Base-by-base conservation (phyloP, 139 green algal species). In the Haematococcus lacustris region DNA sequence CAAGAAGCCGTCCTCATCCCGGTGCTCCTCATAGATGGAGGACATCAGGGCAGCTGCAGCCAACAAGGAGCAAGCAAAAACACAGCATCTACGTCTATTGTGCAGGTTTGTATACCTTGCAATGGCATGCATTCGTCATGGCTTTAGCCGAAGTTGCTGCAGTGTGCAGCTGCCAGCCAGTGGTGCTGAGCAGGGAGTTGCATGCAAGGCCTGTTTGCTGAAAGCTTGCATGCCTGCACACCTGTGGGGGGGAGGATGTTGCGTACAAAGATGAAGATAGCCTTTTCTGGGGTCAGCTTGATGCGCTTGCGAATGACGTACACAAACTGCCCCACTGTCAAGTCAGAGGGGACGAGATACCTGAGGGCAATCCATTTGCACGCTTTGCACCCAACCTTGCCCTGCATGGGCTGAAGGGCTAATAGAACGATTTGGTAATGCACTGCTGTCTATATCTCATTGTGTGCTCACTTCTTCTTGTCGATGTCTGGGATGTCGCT, bases 221-320 rank as follows among this genome's bases (percentile, higher is more conserved):
- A n/a, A n/a, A n/a, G n/a, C n/a, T n/a, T n/a, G n/a, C n/a, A n/a
- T n/a, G n/a, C n/a, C n/a, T n/a, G 0, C 74, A 32, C 63, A 97
- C 93, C 91, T 68, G 91, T 97, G 3, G 95, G 95, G 7, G 95
- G 95, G 33, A 99, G 76, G 33, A 97, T 84, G 78, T 98, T 98
- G 76, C 93, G 89, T 3, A 99, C 94, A 82, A 99, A 99, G 67
- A 99, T 96, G 83, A 99, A 99, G 73, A 99, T 97, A 25, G 95
- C 95, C 82, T 98, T 95, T 83, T 99, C 94, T 0, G 94, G 88
- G 60, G 74, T 91, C 28, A 99, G 88, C 78, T 94, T 94, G 83
- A 99, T 98, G 43, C 95, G 84, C 83, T 97, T 98, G 38, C 95
- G 90, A 73, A 99, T 99, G 41, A 99, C 95, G 76, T 98, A 99